These are phyloP conservation scores for Brettanomyces sp. DNA, from an alignment of 805 yeast species.

Conservation along the genomic window DNA sequence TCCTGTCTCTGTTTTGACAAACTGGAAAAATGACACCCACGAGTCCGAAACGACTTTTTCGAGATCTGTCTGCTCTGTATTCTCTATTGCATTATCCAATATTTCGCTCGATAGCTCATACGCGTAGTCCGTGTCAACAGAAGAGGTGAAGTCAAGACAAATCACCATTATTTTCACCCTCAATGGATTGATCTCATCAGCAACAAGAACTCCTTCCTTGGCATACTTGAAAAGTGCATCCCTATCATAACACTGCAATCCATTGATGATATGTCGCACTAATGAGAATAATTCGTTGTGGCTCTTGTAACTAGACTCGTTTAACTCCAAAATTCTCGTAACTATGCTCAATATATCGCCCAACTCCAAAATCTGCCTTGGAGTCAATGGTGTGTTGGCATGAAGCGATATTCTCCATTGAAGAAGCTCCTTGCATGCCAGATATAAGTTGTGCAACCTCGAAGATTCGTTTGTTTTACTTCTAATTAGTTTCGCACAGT, in stretches of 20 bases:
- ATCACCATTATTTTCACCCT: constrained; percentile 23
- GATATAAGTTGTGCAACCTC: constrained; percentile 11
- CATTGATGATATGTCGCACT: constrained; percentile 31
- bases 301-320: constrained; percentile 40
- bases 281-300: constrained; percentile 32
- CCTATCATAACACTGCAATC: constrained; percentile 20
- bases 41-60: constrained; percentile 19
- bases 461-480: neutral
- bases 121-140: constrained; percentile 55
- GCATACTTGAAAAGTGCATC: constrained; percentile 5
- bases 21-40: constrained; percentile 73
- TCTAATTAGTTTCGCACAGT: constrained; percentile 13
- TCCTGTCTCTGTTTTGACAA: constrained; percentile 38
- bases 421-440: constrained; percentile 14
- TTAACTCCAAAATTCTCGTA: constrained; percentile 37
- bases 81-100: constrained; percentile 19
- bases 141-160: constrained; percentile 61
- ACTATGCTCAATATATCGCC: constrained; percentile 19
- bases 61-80: constrained; percentile 4
- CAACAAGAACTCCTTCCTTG: constrained; percentile 4
- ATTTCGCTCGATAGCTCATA: constrained; percentile 31
- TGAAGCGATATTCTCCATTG: constrained; percentile 22
- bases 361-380: constrained; percentile 15
- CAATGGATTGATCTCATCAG: constrained; percentile 15
- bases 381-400: constrained; percentile 22